Evolutionary conservation across 164 flowering plant species (phyloP).

Genomic region (Aristolochia californica): DNA sequence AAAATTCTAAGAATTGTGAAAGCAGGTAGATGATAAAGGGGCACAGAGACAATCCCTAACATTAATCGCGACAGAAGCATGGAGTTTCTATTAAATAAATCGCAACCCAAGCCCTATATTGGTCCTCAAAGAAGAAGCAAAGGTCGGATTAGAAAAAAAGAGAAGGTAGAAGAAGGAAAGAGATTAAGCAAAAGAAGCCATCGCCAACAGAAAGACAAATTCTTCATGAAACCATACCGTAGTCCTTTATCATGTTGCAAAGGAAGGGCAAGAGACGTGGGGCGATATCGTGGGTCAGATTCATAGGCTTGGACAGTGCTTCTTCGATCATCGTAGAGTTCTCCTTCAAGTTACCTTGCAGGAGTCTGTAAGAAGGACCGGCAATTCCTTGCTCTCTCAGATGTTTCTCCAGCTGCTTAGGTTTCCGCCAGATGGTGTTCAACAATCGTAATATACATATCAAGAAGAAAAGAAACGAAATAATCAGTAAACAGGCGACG

Average conservation of each 20-base stretch:
- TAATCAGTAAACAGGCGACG: neutral
- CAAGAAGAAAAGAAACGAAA: neutral
- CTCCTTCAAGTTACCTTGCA: slow-evolving; percentile 8
- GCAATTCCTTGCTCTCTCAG: slow-evolving; percentile 11
- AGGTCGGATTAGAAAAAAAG: no score
- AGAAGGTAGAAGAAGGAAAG: no score
- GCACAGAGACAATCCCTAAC: no score
- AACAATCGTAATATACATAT: neutral
- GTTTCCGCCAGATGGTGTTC: slow-evolving; percentile 3
- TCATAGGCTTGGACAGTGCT: slow-evolving; percentile 13
- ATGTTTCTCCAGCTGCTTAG: slow-evolving; percentile 3
- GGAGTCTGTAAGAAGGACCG: slow-evolving; percentile 6
- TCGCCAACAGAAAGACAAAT: no score
- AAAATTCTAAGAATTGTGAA: neutral
- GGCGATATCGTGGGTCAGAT: slow-evolving; percentile 8
- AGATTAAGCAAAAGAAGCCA: no score
- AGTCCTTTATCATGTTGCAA: neutral
- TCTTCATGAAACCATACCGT: neutral
- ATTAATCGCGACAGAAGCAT: no score
- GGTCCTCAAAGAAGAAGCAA: no score
- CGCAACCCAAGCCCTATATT: no score
- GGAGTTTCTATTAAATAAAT: neutral
- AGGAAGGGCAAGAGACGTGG: slow-evolving; percentile 17
- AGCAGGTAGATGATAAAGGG: neutral
- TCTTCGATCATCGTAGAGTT: neutral